phyloP scores from a whole-genome alignment of 192 early-diverging fungal genomes.

The Coemansia sp. region DNA sequence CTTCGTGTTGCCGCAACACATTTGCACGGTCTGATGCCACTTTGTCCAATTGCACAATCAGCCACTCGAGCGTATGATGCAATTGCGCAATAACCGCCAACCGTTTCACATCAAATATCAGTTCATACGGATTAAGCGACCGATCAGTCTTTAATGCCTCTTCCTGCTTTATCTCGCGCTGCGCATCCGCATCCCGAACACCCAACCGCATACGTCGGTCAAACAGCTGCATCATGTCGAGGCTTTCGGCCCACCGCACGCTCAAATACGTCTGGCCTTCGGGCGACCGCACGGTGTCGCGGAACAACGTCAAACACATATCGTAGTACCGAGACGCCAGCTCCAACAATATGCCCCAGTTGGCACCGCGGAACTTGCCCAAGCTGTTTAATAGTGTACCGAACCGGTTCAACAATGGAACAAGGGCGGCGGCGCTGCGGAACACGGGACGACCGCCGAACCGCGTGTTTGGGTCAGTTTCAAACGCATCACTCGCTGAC shows the following conservation, averaged over 20 bases:
- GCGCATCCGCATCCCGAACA: conserved; percentile 59
- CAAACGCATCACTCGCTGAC: conserved; percentile 42
- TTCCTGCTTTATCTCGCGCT: conserved; percentile 75
- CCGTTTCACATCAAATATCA: conserved; percentile 82
- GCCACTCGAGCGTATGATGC: conserved; percentile 79
- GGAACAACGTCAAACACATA: conserved; percentile 44
- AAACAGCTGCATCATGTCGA: conserved; percentile 60
- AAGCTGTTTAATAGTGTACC: conserved; percentile 42
- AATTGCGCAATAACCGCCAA: conserved; percentile 70
- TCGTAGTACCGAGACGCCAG: conserved; percentile 47
- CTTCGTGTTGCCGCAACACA: conserved; percentile 31
- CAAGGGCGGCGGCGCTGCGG: conserved; percentile 47
- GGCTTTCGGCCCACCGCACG: conserved; percentile 64
- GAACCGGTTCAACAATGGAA: conserved; percentile 43
- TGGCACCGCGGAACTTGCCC: conserved; percentile 43
- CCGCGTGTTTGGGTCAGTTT: conserved; percentile 34
- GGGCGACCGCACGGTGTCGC: conserved; percentile 44
- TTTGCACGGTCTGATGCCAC: conserved; percentile 28
- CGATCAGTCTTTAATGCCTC: conserved; percentile 77
- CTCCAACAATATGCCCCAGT: conserved; percentile 49
- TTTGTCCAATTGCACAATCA: conserved; percentile 33
- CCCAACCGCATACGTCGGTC: conserved; percentile 30
- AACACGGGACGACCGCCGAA: conserved; percentile 51
- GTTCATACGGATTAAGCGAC: conserved; percentile 71
- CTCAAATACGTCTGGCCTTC: conserved; percentile 47